Percentiles rank a stretch among this genome's conserved stretches.
Evolutionary conservation across 768 basidiomycete species (phyloP).

Genomic region (Tulasnella sp.): DNA sequence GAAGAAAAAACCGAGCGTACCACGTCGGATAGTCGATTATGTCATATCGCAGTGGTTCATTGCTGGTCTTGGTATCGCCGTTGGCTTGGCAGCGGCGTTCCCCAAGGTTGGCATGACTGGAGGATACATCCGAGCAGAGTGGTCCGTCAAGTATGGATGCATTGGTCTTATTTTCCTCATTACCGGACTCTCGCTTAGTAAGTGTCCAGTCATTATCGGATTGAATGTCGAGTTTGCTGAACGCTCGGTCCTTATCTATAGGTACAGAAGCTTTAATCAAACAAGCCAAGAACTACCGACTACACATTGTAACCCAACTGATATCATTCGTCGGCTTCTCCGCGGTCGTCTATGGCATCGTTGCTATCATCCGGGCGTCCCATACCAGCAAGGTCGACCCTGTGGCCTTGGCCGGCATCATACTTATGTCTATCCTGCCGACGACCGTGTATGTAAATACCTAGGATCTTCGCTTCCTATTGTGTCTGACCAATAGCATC

Average conservation of each 20-base stretch:
- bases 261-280: slow-evolving; percentile 16
- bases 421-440: slow-evolving; percentile 20
- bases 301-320: slow-evolving; percentile 22
- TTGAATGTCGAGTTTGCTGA: not conserved
- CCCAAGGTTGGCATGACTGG: slow-evolving; percentile 20
- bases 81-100: slow-evolving; percentile 20
- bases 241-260: not conserved
- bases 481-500: not conserved
- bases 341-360: slow-evolving; percentile 20
- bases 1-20: not conserved
- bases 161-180: slow-evolving; percentile 23
- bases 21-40: slow-evolving; percentile 6
- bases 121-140: slow-evolving; percentile 20
- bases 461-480: not conserved
- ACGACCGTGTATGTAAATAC: slow-evolving; percentile 21
- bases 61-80: slow-evolving; percentile 20
- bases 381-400: slow-evolving; percentile 18
- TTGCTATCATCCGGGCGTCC: slow-evolving; percentile 20
- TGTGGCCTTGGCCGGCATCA: slow-evolving; percentile 20
- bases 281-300: slow-evolving; percentile 20
- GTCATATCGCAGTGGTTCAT: slow-evolving; percentile 21
- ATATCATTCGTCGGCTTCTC: slow-evolving; percentile 22
- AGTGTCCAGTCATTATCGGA: not conserved
- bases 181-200: slow-evolving; percentile 19
- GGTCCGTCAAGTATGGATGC: slow-evolving; percentile 20